Base-by-base conservation (phyloP, 2,329 filamentous ascomycete species). In the Sporothrix brunneoviolacea region DNA sequence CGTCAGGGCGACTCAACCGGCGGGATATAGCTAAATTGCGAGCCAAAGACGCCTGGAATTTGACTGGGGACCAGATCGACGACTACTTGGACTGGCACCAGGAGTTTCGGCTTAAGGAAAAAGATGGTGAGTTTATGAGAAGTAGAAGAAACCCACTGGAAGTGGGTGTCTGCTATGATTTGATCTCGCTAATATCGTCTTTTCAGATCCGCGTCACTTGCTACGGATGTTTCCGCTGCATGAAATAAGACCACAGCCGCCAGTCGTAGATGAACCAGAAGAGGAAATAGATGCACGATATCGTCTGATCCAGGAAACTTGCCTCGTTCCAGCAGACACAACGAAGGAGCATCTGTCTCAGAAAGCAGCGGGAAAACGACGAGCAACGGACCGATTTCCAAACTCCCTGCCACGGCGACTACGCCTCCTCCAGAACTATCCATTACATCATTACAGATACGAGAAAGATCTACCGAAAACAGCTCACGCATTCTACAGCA, bases 11-110 rank as follows among this genome's bases (percentile, higher is more conserved):
- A n/a, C 54, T 60, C 3, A 44, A 55, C n/a, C 55, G 56, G 13
- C 49, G 59, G 3, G 59, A 62, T 6, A 63, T 65, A 27, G 58
- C 61, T 22, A 56, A 57, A 18, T 50, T 63, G 30, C 54, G 58
- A 5, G 52, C 61, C 4, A 56, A 60, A 5, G 59, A 65, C 6
- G 62, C 62, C 8, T 63, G 69, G 58, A 60, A 48, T 0, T 80
- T 88, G 76, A 71, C 72, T 2, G 68, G 73, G 13, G 64, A 69
- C 8, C 78, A 84, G 55, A 68, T 91, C 33, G 86, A 91, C 59
- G 77, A 85, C 53, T 91, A 90, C 60, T 73, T 94, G 65, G 80
- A 88, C 64, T 93, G 86, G 82, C 91, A 86, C 62, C 82, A 87
- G 61, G 73, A 75, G 51, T 84, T 75, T 39, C 87, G 82, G 6